Percentiles rank a stretch among this genome's conserved stretches.
These are phyloP conservation scores for Solanum verrucosum DNA, from an alignment of 257 asterid genomes.

Conservation along the genomic window DNA sequence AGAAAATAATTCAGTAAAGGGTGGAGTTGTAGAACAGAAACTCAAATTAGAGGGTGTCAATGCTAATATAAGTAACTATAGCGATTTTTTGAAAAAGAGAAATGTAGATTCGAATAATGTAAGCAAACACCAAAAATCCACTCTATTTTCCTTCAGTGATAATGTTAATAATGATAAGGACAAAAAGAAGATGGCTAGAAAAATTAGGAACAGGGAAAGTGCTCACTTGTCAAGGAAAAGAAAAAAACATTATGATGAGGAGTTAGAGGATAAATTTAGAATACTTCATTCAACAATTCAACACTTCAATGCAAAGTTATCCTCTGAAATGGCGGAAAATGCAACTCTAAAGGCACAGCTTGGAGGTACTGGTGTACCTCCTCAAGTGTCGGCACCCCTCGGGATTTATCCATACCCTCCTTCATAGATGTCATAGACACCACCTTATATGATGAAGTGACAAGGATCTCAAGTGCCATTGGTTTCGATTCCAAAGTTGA, in stretches of 20 bases:
- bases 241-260: conserved; percentile 77
- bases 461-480: too few species aligned
- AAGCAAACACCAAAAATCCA: conserved; percentile 42
- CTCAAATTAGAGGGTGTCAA: background rate
- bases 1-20: conserved; percentile 22
- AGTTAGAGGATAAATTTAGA: conserved; percentile 58
- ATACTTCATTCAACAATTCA: too few species aligned
- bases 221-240: conserved; percentile 86
- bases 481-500: too few species aligned
- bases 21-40: conserved; percentile 42
- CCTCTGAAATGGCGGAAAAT: too few species aligned
- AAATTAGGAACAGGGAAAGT: conserved; percentile 89
- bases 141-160: conserved; percentile 5
- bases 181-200: conserved; percentile 62
- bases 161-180: conserved; percentile 53
- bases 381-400: too few species aligned
- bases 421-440: too few species aligned
- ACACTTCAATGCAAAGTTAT: too few species aligned
- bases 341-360: too few species aligned
- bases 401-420: too few species aligned
- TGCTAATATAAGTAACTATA: conserved; percentile 9
- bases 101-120: conserved; percentile 24
- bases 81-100: conserved; percentile 36
- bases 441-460: too few species aligned
- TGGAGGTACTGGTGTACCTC: too few species aligned